Evolutionary conservation across 495 filamentous ascomycete species (phyloP), one percentile per base, ranked within the genome.

Genomic region (Pseudomonodictys pantanalensis): DNA sequence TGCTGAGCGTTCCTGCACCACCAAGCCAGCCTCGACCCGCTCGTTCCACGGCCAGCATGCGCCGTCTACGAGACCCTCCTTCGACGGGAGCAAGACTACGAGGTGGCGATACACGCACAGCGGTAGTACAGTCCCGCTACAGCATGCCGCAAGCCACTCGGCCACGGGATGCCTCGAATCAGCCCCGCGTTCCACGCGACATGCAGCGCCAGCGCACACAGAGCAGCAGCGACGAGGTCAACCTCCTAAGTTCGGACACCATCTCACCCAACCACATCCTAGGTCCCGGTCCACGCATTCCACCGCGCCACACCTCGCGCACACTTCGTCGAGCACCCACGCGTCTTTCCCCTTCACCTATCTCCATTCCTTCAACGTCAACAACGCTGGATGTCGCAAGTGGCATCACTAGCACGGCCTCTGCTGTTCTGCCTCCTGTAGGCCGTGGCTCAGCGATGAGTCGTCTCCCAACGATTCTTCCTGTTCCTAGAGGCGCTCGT

Each of bases 71-170:
- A 38, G n/a, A 1, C 5, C 41, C n/a, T 24, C 15, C 8, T 15
- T 25, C 49, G 38, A n/a, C 30, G 11, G 39, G 11, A 24, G 35
- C 23, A 2, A 57, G n/a, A n/a, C 23, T 47, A 17, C 30, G 48
- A 28, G 48, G 46, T 22, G 35, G 32, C 30, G 15, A 52, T 9
- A 45, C 38, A 2, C 57, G 30, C 23, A 28, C 22, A 9, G 33
- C 39, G 2, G 28, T 49, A 2, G 2, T 50, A 10, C 46, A 46
- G 1, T 5, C 52, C 18, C 48, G 57, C 17, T 47, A 41, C 41
- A 39, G 39, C 48, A 53, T 33, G 1, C 48, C 50, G 7, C 48
- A 47, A 17, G 10, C 56, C 10, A n/a, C 57, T n/a, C 26, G 25
- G 7, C 48, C 46, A 41, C 46, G 23, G 7, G 56, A 48, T 29